A percentile compares a stretch with the other conserved stretches of the same genome.
phyloP scores from a whole-genome alignment of 805 yeast species.

The Yarrowia sp. region DNA sequence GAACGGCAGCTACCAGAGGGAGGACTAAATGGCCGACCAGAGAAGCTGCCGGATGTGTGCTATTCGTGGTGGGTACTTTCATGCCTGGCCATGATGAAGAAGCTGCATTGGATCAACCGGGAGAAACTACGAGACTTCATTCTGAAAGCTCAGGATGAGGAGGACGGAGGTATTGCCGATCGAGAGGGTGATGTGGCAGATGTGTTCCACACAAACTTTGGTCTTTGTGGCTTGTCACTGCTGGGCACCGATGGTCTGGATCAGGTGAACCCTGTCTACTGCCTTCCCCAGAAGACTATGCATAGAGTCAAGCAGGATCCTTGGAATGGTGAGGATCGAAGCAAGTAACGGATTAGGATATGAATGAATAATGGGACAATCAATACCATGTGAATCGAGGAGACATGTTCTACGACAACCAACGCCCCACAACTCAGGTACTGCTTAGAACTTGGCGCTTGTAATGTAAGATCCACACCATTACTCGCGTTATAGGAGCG shows the following conservation, averaged over 20 bases:
- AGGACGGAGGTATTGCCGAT: constrained; percentile 87
- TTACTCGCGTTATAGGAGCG: background rate
- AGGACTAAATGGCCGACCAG: constrained; percentile 95
- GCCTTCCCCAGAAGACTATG: constrained; percentile 62
- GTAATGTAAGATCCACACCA: background rate
- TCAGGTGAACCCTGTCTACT: constrained; percentile 80
- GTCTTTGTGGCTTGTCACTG: constrained; percentile 80
- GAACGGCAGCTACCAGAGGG: constrained; percentile 86
- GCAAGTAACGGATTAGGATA: background rate
- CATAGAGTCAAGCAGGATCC: constrained; percentile 26
- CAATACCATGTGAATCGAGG: too few species aligned
- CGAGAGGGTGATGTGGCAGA: constrained; percentile 88
- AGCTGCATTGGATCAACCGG: constrained; percentile 73
- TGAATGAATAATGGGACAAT: background rate
- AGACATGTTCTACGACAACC: too few species aligned
- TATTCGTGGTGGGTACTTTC: constrained; percentile 97
- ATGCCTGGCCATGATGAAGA: constrained; percentile 61
- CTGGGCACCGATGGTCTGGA: constrained; percentile 58
- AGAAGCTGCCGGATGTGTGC: constrained; percentile 94
- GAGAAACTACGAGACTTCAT: constrained; percentile 63
- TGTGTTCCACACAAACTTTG: constrained; percentile 89
- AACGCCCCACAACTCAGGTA: too few species aligned
- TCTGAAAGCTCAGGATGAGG: constrained; percentile 68
- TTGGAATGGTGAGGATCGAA: background rate
- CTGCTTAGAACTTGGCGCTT: background rate